These are phyloP conservation scores for Colletotrichum tanaceti DNA, from an alignment of 2,329 filamentous ascomycete genomes.

Conservation along the genomic window DNA sequence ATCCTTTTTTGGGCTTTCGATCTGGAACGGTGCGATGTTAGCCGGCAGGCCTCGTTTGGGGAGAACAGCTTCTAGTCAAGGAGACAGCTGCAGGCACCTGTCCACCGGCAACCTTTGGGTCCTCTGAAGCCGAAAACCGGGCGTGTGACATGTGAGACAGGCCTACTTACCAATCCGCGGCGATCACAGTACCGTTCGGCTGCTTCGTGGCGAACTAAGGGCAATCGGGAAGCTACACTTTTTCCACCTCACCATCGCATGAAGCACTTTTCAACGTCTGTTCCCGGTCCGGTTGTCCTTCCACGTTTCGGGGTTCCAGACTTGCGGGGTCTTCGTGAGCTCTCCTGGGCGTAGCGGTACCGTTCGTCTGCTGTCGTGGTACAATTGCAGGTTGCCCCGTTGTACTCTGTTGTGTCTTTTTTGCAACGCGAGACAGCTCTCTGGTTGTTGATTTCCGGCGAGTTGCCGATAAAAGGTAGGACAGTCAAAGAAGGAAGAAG, in stretches of 20 bases:
- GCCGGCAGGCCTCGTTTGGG: slow-evolving; percentile 44
- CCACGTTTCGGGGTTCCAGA: slow-evolving; percentile 41
- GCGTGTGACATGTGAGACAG: slow-evolving; percentile 50
- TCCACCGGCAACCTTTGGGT: slow-evolving; percentile 31
- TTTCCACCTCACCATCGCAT: slow-evolving; percentile 53
- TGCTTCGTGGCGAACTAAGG: slow-evolving; percentile 42
- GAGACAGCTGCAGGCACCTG: slow-evolving; percentile 41
- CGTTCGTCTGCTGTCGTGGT: slow-evolving; percentile 26
- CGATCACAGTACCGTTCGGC: slow-evolving; percentile 37
- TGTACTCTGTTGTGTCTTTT: slow-evolving; percentile 26
- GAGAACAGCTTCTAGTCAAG: slow-evolving; percentile 43
- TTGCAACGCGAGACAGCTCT: slow-evolving; percentile 21
- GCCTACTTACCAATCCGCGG: slow-evolving; percentile 55
- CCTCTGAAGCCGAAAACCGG: slow-evolving; percentile 40
- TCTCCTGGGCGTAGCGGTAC: slow-evolving; percentile 24
- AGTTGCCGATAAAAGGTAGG: slow-evolving; percentile 31
- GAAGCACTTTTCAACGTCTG: slow-evolving; percentile 48
- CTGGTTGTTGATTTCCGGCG: neutral
- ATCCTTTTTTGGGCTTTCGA: slow-evolving; percentile 47
- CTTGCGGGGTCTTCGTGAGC: slow-evolving; percentile 27
- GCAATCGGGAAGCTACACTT: slow-evolving; percentile 48
- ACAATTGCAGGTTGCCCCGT: slow-evolving; percentile 33
- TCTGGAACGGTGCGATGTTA: slow-evolving; percentile 43
- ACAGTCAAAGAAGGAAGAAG: slow-evolving; percentile 19
- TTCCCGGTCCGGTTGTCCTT: slow-evolving; percentile 46